phyloP scores from a whole-genome alignment of 202 grass and related monocot species.

The Digitaria exilis region DNA sequence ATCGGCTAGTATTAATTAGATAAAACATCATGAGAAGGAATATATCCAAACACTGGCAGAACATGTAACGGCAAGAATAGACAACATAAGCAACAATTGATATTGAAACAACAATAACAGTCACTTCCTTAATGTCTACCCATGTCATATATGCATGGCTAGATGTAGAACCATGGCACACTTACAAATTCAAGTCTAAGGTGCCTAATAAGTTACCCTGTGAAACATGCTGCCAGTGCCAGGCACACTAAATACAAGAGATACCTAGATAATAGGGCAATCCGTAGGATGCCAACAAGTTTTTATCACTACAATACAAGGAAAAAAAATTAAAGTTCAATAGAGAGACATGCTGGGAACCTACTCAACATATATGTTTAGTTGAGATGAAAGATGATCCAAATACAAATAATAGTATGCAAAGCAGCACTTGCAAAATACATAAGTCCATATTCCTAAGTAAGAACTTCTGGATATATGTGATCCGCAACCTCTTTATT shows the following conservation, averaged over 20 bases:
- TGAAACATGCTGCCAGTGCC: not conserved
- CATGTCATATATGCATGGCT: not conserved
- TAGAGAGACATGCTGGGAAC: too few species aligned
- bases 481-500: too few species aligned
- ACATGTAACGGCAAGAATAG: not conserved
- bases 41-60: not conserved
- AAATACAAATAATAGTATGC: too few species aligned
- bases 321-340: not conserved
- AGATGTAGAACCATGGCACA: not conserved
- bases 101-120: not conserved
- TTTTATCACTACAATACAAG: not conserved
- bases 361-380: not conserved
- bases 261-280: not conserved
- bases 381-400: not conserved
- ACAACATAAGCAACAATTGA: slow-evolving; percentile 12
- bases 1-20: not conserved
- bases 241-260: not conserved
- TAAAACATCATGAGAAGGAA: not conserved
- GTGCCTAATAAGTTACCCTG: not conserved
- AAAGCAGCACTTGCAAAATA: too few species aligned
- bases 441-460: not conserved
- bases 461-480: too few species aligned
- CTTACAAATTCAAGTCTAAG: not conserved
- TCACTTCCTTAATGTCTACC: too few species aligned
- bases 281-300: not conserved